A percentile compares a stretch with the other conserved stretches of the same genome.
phyloP scores from a whole-genome alignment of 805 yeast species.

The Priceomyces melissophilus region DNA sequence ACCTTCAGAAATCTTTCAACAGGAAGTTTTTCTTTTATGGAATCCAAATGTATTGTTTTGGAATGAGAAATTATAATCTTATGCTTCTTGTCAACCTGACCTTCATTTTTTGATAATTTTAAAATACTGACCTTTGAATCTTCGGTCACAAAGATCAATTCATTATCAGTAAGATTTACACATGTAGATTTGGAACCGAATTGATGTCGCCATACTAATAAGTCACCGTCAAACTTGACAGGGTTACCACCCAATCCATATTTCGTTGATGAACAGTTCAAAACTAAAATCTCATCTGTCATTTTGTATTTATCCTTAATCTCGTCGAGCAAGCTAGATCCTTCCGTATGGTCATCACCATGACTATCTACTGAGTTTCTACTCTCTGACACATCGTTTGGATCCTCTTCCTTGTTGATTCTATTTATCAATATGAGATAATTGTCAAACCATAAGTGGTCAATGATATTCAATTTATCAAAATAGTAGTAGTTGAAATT shows the following conservation, averaged over 20 bases:
- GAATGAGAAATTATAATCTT: constrained; percentile 26
- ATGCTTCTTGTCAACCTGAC: constrained; percentile 11
- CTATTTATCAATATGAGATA: constrained; percentile 33
- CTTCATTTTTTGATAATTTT: constrained; percentile 14
- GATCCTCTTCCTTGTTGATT: constrained; percentile 12
- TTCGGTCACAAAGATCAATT: constrained; percentile 25
- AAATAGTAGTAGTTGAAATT: constrained; percentile 30
- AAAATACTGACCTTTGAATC: constrained; percentile 28
- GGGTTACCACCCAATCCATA: constrained; percentile 30
- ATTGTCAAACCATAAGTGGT: constrained; percentile 35
- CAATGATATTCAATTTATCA: constrained; percentile 30
- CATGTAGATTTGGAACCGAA: constrained; percentile 22
- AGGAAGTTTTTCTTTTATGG: constrained; percentile 24
- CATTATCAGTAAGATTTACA: constrained; percentile 13
- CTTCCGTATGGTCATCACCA: neutral
- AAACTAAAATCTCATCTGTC: constrained; percentile 34
- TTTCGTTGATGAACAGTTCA: constrained; percentile 28
- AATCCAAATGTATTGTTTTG: constrained; percentile 32
- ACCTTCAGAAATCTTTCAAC: constrained; percentile 21
- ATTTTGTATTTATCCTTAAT: constrained; percentile 8
- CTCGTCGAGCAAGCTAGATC: neutral
- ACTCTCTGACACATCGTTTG: neutral
- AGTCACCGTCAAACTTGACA: constrained; percentile 35
- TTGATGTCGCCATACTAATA: constrained; percentile 37
- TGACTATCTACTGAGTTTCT: neutral